Evolutionary conservation across 2,329 filamentous ascomycete species (phyloP).

Genomic region (Xylariaceae sp.): DNA sequence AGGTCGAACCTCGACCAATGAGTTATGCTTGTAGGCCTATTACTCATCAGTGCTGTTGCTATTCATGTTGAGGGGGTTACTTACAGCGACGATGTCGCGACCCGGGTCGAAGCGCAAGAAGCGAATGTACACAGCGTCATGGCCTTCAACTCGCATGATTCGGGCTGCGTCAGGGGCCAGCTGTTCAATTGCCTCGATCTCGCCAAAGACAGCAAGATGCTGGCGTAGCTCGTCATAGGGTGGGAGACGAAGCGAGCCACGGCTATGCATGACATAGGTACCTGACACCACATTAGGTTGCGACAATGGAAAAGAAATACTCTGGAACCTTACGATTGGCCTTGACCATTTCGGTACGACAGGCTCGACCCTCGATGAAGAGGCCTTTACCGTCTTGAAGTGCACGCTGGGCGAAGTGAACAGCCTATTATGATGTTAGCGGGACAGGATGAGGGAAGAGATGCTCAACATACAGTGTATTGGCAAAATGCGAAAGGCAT

Average conservation of each 20-base stretch:
- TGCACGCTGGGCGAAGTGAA: slow-evolving; percentile 47
- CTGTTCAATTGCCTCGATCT: slow-evolving; percentile 37
- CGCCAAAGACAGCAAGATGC: slow-evolving; percentile 42
- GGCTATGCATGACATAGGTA: slow-evolving; percentile 44
- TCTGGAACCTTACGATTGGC: slow-evolving; percentile 48
- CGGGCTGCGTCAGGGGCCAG: slow-evolving; percentile 33
- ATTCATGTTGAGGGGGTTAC: slow-evolving; percentile 14
- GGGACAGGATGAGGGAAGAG: not conserved
- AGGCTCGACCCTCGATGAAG: slow-evolving; percentile 52
- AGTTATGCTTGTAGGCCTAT: slow-evolving; percentile 34
- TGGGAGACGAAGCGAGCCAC: slow-evolving; percentile 32
- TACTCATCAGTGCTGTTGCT: slow-evolving; percentile 11
- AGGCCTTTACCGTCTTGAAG: slow-evolving; percentile 43
- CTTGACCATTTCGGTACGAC: slow-evolving; percentile 57
- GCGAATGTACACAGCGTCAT: slow-evolving; percentile 42
- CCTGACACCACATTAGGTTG: slow-evolving; percentile 36
- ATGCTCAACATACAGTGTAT: slow-evolving; percentile 48
- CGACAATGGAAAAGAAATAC: not conserved
- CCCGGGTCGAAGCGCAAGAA: slow-evolving; percentile 49
- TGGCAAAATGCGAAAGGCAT: slow-evolving; percentile 65
- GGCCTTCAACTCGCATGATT: slow-evolving; percentile 29
- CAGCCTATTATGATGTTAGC: slow-evolving; percentile 38
- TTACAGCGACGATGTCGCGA: slow-evolving; percentile 47
- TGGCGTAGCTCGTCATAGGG: slow-evolving; percentile 40
- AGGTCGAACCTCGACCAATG: slow-evolving; percentile 27